Evolutionary conservation across 2,329 filamentous ascomycete genomes (phyloP), one percentile per base, ranked within the genome.

Genomic region (Colletotrichum theobromicola): DNA sequence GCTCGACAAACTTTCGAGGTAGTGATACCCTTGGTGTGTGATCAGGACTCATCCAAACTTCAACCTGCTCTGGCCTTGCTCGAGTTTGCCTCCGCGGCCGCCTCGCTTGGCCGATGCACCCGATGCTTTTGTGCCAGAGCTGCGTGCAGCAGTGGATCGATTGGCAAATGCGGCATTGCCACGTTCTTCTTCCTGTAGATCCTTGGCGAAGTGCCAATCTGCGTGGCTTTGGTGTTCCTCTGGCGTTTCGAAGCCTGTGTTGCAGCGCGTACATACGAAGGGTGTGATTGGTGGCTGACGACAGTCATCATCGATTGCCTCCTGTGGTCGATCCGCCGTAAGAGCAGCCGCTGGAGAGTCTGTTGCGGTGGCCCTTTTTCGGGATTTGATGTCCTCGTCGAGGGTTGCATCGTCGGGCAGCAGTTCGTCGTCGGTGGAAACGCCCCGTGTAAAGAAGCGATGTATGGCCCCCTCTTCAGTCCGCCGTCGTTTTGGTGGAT

Each of bases 181-280:
- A 87, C 88, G 88, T 85, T 93, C 89, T 72, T 88, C 83, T 4
- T 92, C 89, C 77, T 96, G 93, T 34, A 99, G 88, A 78, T 96
- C 94, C 84, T 94, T 95, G 60, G 97, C 97, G 84, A 98, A 93
- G 84, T 99, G 97, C 93, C 96, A 98, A 83, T 99, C 97, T 68
- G 93, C 88, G 82, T 99, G 97, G 84, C 94, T 96, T 77, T 92
- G 90, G 61, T 92, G 81, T 78, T 90, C 89, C 70, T 93, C 90
- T 30, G 86, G 81, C 50, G 88, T 86, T 15, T 88, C 86, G 37
- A 97, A 86, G n/a, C 82, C 81, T 79, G 89, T 88, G 74, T 89
- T 88, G 83, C 95, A 98, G 76, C 91, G 91, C 64, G 86, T 81
- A 82, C 95, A 98, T 53, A 83, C 79, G 78, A 87, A 84, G 57